Conservation (phyloP, 2,329 filamentous ascomycete genomes). For the Myriosclerotinia duriaeana region DNA sequence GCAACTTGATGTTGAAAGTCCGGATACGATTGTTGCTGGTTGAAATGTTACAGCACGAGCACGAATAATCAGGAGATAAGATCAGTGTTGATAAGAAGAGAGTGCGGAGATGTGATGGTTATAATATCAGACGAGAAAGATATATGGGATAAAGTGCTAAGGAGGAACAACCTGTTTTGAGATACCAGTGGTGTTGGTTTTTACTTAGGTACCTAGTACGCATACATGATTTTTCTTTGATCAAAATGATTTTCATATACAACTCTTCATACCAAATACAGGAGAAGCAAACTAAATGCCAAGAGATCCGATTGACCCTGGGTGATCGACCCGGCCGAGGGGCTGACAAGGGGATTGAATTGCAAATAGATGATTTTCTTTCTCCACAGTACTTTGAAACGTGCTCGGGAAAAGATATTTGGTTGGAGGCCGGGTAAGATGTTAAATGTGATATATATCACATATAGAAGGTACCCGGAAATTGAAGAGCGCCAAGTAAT, state of each 20-base stretch:
- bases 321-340: too few relatives aligned
- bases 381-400: conserved; percentile 3
- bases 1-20: conserved; percentile 36
- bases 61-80: neutral
- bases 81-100: neutral
- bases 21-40: conserved; percentile 35
- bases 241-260: neutral
- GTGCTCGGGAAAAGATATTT: neutral
- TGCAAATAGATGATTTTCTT: neutral
- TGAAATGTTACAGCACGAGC: conserved; percentile 1
- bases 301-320: neutral
- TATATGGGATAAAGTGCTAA: neutral
- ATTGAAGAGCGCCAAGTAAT: neutral
- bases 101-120: neutral
- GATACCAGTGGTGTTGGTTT: conserved; percentile 10
- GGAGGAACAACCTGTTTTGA: neutral
- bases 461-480: neutral
- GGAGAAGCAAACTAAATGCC: neutral
- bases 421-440: neutral
- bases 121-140: neutral
- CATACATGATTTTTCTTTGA: neutral
- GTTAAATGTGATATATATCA: conserved; percentile 5
- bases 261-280: neutral
- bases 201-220: neutral
- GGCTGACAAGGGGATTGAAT: conserved; percentile 1